Percentiles rank a stretch among this genome's conserved stretches.
Evolutionary conservation across 2,329 filamentous ascomycete species (phyloP).

Genomic region (Xylaria sp.): DNA sequence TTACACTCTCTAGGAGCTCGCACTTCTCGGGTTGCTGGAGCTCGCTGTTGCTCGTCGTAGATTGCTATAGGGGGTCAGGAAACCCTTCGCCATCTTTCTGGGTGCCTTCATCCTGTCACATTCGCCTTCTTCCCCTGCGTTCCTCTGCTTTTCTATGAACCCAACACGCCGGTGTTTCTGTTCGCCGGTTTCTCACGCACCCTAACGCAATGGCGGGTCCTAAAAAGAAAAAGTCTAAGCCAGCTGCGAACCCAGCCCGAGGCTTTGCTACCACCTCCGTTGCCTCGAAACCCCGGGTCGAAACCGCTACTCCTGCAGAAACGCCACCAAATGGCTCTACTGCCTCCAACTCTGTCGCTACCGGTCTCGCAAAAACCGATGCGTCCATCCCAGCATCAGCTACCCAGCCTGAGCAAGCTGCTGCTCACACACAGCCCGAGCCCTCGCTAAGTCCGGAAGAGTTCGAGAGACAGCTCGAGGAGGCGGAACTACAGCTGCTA

Average conservation of each 20-base stretch:
- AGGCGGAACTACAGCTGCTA: conserved; percentile 87
- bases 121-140: not conserved
- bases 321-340: conserved; percentile 26
- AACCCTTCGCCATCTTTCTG: no score
- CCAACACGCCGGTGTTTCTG: not conserved
- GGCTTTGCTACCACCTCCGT: conserved; percentile 95
- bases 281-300: conserved; percentile 81
- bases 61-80: no score
- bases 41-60: no score
- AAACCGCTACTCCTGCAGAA: conserved; percentile 53
- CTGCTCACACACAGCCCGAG: conserved; percentile 32
- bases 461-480: conserved; percentile 87
- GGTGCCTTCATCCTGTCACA: not conserved
- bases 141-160: not conserved
- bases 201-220: conserved; percentile 69
- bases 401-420: conserved; percentile 28
- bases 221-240: conserved; percentile 92
- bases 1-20: no score
- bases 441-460: conserved; percentile 82
- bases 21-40: not conserved
- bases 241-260: conserved; percentile 84
- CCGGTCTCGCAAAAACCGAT: conserved; percentile 8
- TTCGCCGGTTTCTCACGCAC: not conserved
- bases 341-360: conserved; percentile 20
- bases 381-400: conserved; percentile 3